Evolutionary conservation across 2,329 filamentous ascomycete species (phyloP), one percentile per base, ranked within the genome.

Genomic region (Zarea fungicola): DNA sequence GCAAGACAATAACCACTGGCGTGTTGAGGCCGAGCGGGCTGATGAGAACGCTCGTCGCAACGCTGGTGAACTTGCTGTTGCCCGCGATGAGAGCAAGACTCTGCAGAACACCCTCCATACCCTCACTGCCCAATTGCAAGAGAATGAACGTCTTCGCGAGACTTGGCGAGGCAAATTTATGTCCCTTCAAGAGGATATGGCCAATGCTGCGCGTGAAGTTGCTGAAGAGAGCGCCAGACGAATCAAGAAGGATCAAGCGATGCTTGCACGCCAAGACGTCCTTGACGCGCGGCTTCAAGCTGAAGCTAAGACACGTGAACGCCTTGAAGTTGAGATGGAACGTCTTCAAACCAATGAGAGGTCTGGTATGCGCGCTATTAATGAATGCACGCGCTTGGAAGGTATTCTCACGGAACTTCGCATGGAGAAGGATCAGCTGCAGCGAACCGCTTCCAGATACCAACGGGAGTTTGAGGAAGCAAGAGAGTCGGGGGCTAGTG

Each of bases 381-480:
- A 72, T 32, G 82, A 85, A 55, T 77, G 74, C 62, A 81, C 81
- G 65, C 78, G 79, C 19, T 70, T 84, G 13, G 81, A 84, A 59
- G 59, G 53, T 6, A 54, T 81, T 6, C 64, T 85, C 18, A 63
- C 60, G n/a, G 77, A 84, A 56, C 62, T 84, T 37, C 78, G 79
- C 50, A 75, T 73, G 13, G 84, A 90, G 60, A 88, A 87, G 59
- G 76, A 86, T 59, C 81, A 85, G 54, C 78, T 92, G 49, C 83
- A 92, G 58, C 78, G 84, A 59, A 77, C 78, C 52, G 78, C 81
- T 18, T 76, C 83, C 55, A 79, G 82, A 34, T 85, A 84, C 62
- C 83, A 95, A 65, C 82, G 88, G 44, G 90, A 96, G 60, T 87
- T 92, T 58, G 81, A 89, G 52, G 88, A 95, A 60, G 87, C 89